Evolutionary conservation across 495 filamentous ascomycete species (phyloP).

Genomic region (Trichoderma erinaceum): DNA sequence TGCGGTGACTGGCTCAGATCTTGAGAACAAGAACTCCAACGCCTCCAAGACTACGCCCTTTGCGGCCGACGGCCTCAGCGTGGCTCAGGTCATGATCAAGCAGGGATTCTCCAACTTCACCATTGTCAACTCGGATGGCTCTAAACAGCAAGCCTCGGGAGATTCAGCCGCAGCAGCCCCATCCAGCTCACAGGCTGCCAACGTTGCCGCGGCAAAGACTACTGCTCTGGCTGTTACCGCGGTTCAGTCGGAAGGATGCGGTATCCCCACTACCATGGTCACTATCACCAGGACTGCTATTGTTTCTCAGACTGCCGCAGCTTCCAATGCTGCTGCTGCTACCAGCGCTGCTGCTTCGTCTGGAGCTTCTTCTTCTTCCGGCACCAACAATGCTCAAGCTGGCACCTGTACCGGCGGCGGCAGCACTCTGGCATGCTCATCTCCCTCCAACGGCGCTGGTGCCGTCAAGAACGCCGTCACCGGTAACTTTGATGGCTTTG

Average conservation of each 20-base stretch:
- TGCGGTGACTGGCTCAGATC: conserved; percentile 43
- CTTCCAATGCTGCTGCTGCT: neutral
- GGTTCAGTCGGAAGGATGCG: neutral
- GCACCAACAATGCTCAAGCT: conserved; percentile 19
- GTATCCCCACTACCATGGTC: conserved; percentile 9
- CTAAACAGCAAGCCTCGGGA: conserved; percentile 25
- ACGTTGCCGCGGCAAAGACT: conserved; percentile 20
- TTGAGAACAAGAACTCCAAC: conserved; percentile 49
- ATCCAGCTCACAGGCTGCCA: conserved; percentile 21
- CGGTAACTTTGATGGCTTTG: conserved; percentile 19
- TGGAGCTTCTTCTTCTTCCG: conserved; percentile 13
- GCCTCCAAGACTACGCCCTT: conserved; percentile 45
- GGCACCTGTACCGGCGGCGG: conserved; percentile 32
- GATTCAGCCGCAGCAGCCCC: conserved; percentile 20
- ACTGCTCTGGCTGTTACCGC: conserved; percentile 15
- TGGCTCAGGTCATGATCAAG: conserved; percentile 47
- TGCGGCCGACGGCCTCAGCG: conserved; percentile 45
- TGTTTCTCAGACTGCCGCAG: neutral
- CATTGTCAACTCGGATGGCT: conserved; percentile 25
- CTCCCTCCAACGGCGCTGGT: conserved; percentile 28
- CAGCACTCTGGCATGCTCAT: conserved; percentile 30
- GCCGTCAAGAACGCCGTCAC: conserved; percentile 29
- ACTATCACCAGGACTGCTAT: conserved; percentile 16
- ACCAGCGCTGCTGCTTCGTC: conserved; percentile 1
- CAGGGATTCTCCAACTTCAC: conserved; percentile 56